These are phyloP conservation scores for Rhynchosporium graminicola DNA, from an alignment of 2,329 filamentous ascomycete species.

Conservation along the genomic window DNA sequence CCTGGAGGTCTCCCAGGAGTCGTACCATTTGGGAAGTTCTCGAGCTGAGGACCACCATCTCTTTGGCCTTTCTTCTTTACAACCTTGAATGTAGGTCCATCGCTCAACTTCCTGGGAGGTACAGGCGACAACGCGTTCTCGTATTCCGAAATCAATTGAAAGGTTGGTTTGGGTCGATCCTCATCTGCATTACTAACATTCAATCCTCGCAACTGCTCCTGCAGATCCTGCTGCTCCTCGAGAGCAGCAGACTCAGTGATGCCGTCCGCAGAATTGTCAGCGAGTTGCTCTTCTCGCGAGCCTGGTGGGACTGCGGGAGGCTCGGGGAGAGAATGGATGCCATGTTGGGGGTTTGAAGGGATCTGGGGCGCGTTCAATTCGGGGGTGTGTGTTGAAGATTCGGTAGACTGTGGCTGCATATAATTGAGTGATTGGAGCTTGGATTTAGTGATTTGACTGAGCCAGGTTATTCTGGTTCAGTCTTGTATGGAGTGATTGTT, in stretches of 20 bases:
- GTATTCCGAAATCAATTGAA: slow-evolving; percentile 58
- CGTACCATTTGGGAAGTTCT: slow-evolving; percentile 79
- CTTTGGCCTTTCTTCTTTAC: slow-evolving; percentile 46
- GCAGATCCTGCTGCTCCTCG: slow-evolving; percentile 39
- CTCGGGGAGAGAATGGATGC: slow-evolving; percentile 50
- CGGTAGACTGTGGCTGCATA: slow-evolving; percentile 63
- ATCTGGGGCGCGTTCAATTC: slow-evolving; percentile 43
- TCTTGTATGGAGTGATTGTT: slow-evolving; percentile 26
- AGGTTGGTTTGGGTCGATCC: slow-evolving; percentile 36
- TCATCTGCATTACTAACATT: slow-evolving; percentile 43
- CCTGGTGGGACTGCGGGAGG: slow-evolving; percentile 42
- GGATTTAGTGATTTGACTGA: slow-evolving; percentile 37
- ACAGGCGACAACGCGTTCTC: slow-evolving; percentile 57
- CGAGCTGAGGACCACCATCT: slow-evolving; percentile 35
- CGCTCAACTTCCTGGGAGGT: slow-evolving; percentile 44
- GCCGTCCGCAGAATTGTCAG: background rate
- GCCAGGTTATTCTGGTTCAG: slow-evolving; percentile 41
- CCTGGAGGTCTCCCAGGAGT: background rate
- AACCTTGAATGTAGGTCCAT: slow-evolving; percentile 57
- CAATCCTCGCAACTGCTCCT: slow-evolving; percentile 56
- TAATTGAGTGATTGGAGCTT: slow-evolving; percentile 48
- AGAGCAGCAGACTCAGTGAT: slow-evolving; percentile 29
- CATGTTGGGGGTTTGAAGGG: slow-evolving; percentile 54
- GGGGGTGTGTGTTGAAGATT: slow-evolving; percentile 48
- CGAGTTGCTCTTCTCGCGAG: slow-evolving; percentile 1